A percentile compares a stretch with the other conserved stretches of the same genome.
phyloP scores from a whole-genome alignment of 2,329 filamentous ascomycete genomes.

The Cytospora chrysosperma region DNA sequence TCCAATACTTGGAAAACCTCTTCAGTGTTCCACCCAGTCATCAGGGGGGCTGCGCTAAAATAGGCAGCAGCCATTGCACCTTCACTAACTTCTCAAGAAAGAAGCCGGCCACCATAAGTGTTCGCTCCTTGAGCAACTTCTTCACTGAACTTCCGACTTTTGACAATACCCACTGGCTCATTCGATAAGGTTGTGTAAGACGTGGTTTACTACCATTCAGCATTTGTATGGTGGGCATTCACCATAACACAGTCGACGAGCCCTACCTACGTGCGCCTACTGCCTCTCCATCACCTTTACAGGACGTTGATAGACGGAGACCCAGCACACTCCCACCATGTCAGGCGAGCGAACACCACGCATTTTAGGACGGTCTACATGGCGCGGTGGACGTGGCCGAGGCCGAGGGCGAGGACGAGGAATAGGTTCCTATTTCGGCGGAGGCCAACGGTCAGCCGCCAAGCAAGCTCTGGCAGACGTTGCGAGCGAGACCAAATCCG shows the following conservation, averaged over 20 bases:
- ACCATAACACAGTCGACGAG: background rate
- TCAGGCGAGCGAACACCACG: background rate
- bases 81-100: background rate
- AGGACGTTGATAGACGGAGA: background rate
- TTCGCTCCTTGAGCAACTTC: background rate
- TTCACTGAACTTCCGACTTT: background rate
- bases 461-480: slow-evolving; percentile 37
- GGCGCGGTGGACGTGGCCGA: slow-evolving; percentile 16
- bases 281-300: background rate
- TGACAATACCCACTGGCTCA: background rate
- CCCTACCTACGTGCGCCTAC: background rate
- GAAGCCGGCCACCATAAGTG: too few relatives aligned
- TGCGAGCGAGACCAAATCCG: slow-evolving; percentile 46
- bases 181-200: background rate
- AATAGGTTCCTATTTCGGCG: slow-evolving; percentile 1
- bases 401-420: slow-evolving; percentile 39
- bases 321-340: background rate
- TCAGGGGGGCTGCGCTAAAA: slow-evolving; percentile 15
- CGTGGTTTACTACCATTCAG: background rate
- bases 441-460: background rate
- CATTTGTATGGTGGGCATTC: background rate
- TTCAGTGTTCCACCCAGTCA: too few relatives aligned
- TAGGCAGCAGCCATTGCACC: slow-evolving; percentile 20
- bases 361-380: slow-evolving; percentile 10
- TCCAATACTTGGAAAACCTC: background rate